Evolutionary conservation across 148 eudicot species (phyloP).

Genomic region (Rhododendron mucronatum): DNA sequence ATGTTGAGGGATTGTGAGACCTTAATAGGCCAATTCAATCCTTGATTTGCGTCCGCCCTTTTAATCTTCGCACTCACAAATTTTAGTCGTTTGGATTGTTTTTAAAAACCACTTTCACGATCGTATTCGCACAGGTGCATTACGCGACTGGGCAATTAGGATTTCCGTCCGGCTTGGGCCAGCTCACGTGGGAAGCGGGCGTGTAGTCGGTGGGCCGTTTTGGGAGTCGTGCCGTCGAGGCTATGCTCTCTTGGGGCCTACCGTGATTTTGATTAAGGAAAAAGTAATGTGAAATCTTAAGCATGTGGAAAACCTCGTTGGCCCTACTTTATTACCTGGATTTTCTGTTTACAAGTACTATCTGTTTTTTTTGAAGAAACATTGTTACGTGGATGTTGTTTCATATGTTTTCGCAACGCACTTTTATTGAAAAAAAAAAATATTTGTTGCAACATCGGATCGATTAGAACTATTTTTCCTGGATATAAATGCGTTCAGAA

Average conservation of each 20-base stretch:
- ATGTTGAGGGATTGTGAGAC: too few relatives aligned
- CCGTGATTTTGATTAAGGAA: background rate
- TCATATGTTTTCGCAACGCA: background rate
- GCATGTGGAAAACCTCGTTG: background rate
- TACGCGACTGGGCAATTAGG: background rate
- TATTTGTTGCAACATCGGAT: too few relatives aligned
- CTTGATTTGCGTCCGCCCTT: too few relatives aligned
- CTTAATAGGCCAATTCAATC: too few relatives aligned
- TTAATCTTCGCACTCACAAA: too few relatives aligned
- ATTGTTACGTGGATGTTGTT: too few relatives aligned
- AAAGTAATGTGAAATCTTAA: background rate
- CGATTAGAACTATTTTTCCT: too few relatives aligned
- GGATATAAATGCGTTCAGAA: background rate
- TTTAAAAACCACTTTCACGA: too few relatives aligned
- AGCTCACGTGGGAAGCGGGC: too few relatives aligned
- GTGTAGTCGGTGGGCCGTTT: background rate
- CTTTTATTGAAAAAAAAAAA: background rate
- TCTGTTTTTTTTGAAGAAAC: too few relatives aligned
- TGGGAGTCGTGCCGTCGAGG: background rate
- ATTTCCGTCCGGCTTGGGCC: background rate
- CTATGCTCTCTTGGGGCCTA: background rate
- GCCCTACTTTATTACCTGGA: background rate
- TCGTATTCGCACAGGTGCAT: accelerated
- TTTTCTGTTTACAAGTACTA: too few relatives aligned
- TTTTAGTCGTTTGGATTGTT: too few relatives aligned